These are phyloP conservation scores for Ramaria sp. DNA, from an alignment of 768 basidiomycete species.

Conservation along the genomic window DNA sequence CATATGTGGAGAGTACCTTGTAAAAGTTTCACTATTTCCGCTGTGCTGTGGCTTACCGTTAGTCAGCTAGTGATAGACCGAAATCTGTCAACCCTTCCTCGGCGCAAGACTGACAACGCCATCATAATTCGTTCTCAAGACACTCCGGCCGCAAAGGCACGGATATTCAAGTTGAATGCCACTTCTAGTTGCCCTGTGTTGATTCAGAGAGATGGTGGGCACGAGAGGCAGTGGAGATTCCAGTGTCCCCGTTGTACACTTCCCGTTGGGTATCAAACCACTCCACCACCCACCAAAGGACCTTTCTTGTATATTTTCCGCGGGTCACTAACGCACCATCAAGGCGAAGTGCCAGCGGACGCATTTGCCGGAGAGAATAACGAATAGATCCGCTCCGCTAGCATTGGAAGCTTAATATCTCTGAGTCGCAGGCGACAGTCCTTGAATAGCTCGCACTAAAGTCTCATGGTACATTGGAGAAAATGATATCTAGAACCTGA, in stretches of 20 bases:
- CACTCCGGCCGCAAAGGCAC: conserved; percentile 40
- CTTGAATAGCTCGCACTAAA: neutral
- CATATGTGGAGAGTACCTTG: conserved; percentile 81
- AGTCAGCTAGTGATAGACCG: conserved; percentile 73
- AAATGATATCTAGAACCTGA: conserved; percentile 57
- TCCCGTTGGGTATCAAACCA: conserved; percentile 67
- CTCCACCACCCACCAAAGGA: conserved; percentile 65
- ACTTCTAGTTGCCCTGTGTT: conserved; percentile 56
- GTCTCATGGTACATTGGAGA: neutral
- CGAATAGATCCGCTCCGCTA: neutral
- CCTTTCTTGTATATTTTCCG: conserved; percentile 72
- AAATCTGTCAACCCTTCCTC: conserved; percentile 53
- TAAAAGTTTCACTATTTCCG: conserved; percentile 24
- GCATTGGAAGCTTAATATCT: neutral
- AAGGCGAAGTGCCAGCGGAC: conserved; percentile 76
- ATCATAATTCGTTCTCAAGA: conserved; percentile 72
- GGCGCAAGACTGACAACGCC: conserved; percentile 68
- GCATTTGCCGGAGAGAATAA: conserved; percentile 50
- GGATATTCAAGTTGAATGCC: conserved; percentile 84
- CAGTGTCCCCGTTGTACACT: conserved; percentile 58
- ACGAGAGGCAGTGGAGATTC: conserved; percentile 69
- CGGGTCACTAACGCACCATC: conserved; percentile 78
- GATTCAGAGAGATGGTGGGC: conserved; percentile 64
- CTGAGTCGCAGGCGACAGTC: neutral
- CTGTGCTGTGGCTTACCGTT: conserved; percentile 3